Evolutionary conservation across 2,329 filamentous ascomycete species (phyloP).

Genomic region (Verticillium tricorpus): DNA sequence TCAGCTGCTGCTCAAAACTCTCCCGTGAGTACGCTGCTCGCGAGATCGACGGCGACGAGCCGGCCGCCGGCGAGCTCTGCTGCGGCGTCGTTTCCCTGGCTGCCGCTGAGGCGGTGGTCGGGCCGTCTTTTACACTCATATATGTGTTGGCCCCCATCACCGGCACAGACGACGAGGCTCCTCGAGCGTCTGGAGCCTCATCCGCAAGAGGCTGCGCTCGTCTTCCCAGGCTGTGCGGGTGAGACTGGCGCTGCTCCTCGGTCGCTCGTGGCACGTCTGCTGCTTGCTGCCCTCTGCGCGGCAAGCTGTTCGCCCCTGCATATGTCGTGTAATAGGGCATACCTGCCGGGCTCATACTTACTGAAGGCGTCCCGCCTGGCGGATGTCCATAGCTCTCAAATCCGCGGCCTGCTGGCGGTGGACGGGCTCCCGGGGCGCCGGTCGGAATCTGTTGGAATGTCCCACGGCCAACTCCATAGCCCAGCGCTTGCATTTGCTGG

Average conservation of each 20-base stretch:
- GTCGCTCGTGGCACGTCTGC: not conserved
- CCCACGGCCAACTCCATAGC: not conserved
- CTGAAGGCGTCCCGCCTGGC: not conserved
- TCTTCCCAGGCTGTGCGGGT: not conserved
- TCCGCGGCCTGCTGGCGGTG: not conserved
- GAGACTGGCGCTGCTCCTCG: not conserved
- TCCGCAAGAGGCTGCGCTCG: not conserved
- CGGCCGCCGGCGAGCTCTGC: not conserved
- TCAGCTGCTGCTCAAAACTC: not conserved
- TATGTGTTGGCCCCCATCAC: not conserved
- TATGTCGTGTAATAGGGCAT: not conserved
- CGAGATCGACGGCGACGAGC: not conserved
- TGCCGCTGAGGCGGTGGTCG: not conserved
- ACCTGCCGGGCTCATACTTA: not conserved
- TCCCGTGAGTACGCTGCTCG: not conserved
- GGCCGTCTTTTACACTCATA: not conserved
- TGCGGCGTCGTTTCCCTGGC: not conserved
- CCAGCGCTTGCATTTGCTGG: not conserved
- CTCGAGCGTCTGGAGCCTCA: not conserved
- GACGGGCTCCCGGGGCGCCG: not conserved
- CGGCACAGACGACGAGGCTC: not conserved
- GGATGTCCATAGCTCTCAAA: not conserved
- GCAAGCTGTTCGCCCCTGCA: not conserved
- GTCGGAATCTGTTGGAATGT: not conserved
- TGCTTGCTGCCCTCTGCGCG: not conserved